These are phyloP conservation scores for Exophiala calicioides DNA, from an alignment of 2,329 filamentous ascomycete species.

Conservation along the genomic window DNA sequence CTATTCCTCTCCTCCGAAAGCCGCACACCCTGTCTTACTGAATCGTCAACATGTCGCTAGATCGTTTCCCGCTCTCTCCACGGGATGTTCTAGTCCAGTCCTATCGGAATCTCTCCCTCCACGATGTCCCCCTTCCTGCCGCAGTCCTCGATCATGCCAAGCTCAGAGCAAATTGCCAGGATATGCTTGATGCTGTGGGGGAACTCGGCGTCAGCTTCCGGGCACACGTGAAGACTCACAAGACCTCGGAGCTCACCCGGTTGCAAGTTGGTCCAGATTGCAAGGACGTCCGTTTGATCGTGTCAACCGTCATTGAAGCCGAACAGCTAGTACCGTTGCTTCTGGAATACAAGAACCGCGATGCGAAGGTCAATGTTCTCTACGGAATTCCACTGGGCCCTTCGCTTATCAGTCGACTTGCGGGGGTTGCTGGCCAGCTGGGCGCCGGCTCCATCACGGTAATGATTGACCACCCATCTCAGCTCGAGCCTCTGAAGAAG, in stretches of 20 bases:
- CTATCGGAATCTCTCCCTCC: conserved; percentile 63
- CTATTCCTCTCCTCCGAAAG: no score
- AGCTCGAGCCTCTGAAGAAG: conserved; percentile 55
- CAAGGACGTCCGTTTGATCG: conserved; percentile 62
- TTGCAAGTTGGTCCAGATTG: conserved; percentile 66
- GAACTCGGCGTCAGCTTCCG: conserved; percentile 66
- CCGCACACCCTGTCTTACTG: no score
- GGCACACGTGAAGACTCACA: conserved; percentile 82
- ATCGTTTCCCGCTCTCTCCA: conserved; percentile 21
- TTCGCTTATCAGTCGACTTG: conserved; percentile 62
- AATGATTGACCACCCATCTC: conserved; percentile 68
- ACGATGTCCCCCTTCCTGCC: conserved; percentile 65
- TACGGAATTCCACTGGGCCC: conserved; percentile 71
- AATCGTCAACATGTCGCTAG: conserved; percentile 14
- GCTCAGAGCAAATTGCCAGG: conserved; percentile 65
- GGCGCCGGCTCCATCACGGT: conserved; percentile 61
- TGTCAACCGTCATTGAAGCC: conserved; percentile 73
- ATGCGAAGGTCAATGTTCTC: conserved; percentile 64
- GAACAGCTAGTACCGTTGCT: conserved; percentile 66
- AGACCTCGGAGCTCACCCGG: conserved; percentile 67
- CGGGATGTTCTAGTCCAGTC: conserved; percentile 21
- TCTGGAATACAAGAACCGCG: conserved; percentile 56
- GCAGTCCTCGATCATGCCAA: conserved; percentile 69
- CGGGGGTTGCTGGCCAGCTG: conserved; percentile 56
- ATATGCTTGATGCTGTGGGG: conserved; percentile 67